Base-by-base conservation (phyloP, 805 yeast species). In the Kodamaea jinghongensis region DNA sequence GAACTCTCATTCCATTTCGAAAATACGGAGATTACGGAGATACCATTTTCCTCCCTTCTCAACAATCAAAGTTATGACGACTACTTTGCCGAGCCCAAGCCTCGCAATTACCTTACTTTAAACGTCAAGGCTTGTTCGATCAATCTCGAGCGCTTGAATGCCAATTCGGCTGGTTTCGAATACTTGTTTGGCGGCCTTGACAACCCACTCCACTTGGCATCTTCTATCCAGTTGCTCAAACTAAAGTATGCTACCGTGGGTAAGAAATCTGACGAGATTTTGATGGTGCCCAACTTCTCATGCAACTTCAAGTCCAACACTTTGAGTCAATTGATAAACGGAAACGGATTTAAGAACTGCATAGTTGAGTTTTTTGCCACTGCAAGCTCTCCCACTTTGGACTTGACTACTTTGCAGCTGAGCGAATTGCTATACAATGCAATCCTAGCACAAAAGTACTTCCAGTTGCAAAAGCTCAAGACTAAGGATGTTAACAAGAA, bases 91-190 rank as follows among this genome's bases (percentile, higher is more conserved):
- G 38, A 41, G 4, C 35, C 40, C 6, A 37, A 25, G 11, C 64
- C 65, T 8, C 32, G 36, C 6, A 47, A 56, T 9, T 54, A 56
- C 1, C 45, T 63, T 15, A 60, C 58, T 8, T 29, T 64, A n/a
- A 30, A 30, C n/a, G 39, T 53, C 13, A 62, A 61, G 37, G 54
- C 65, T 3, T 30, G 51, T 4, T 60, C 56, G 10, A 54, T 57
- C 28, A 67, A 53, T 41, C 47, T 47, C 29, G 45, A 46, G 32
- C 47, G 55, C 39, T 31, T 64, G 27, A 33, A 46, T 13, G 28
- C 51, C 20, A 42, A 49, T 38, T 43, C 69, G 8, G 71, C 74
- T 3, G 75, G 74, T 1, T 70, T 60, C 44, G 67, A 65, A 29
- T 61, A 61, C 4, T 49, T 66, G 12, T 70, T 69, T 47, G 56